Percentiles rank a stretch among this genome's conserved stretches.
These are phyloP conservation scores for Malus orientalis DNA, from an alignment of 306 rosid species.

Conservation along the genomic window DNA sequence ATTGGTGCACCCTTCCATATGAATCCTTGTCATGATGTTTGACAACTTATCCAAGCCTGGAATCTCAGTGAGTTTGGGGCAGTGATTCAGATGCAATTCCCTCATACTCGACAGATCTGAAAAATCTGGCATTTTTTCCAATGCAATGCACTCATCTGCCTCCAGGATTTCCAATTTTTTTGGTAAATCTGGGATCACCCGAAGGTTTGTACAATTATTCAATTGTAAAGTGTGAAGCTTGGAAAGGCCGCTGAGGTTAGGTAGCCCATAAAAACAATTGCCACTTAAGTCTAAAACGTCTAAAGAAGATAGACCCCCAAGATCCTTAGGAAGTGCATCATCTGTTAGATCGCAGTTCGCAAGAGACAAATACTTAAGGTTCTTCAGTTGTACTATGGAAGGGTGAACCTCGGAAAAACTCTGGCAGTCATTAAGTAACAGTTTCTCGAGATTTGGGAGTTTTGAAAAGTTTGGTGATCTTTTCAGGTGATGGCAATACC, in stretches of 20 bases:
- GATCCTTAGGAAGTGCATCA: neutral
- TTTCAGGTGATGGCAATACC: conserved; percentile 23
- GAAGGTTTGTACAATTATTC: neutral
- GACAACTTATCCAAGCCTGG: too few species aligned
- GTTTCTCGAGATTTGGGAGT: neutral
- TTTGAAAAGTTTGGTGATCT: conserved; percentile 11
- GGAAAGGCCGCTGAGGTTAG: neutral
- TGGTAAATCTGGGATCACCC: neutral
- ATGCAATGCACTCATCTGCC: neutral
- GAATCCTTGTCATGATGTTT: too few species aligned
- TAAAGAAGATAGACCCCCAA: neutral
- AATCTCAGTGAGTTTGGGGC: too few species aligned
- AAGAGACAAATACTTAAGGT: neutral
- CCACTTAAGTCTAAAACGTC: neutral
- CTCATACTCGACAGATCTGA: too few species aligned
- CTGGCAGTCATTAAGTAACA: neutral
- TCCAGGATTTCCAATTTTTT: neutral
- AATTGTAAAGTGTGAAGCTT: neutral
- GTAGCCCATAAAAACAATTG: neutral
- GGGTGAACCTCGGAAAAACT: neutral
- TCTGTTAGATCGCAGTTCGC: neutral
- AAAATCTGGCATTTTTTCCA: too few species aligned
- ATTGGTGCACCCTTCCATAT: too few species aligned
- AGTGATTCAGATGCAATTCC: too few species aligned
- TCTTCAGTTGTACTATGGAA: neutral